phyloP scores from a whole-genome alignment of 2,329 filamentous ascomycete genomes.

The Zymoseptoria ardabiliae region DNA sequence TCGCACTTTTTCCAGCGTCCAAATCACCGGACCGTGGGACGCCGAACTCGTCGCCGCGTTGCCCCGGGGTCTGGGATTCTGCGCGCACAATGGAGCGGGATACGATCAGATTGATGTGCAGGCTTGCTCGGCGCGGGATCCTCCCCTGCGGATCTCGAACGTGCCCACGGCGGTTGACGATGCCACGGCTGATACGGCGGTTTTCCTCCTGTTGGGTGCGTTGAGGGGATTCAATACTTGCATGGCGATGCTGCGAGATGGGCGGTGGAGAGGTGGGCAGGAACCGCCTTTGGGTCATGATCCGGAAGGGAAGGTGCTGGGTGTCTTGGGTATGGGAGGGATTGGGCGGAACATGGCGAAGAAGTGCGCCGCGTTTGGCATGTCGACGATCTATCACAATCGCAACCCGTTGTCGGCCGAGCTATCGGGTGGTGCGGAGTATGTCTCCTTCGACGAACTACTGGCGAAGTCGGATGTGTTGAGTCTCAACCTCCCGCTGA shows the following conservation, averaged over 20 bases:
- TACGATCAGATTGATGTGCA: slow-evolving; percentile 57
- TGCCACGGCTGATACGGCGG: slow-evolving; percentile 71
- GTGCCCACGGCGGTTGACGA: slow-evolving; percentile 75
- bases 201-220: slow-evolving; percentile 75
- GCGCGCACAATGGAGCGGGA: slow-evolving; percentile 55
- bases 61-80: slow-evolving; percentile 33
- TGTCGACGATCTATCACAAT: slow-evolving; percentile 55
- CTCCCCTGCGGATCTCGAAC: slow-evolving; percentile 64
- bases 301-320: slow-evolving; percentile 68
- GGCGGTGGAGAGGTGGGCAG: slow-evolving; percentile 58
- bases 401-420: slow-evolving; percentile 53
- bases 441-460: slow-evolving; percentile 67
- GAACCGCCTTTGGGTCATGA: slow-evolving; percentile 60
- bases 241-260: slow-evolving; percentile 58
- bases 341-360: slow-evolving; percentile 71
- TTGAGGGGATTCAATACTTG: slow-evolving; percentile 64
- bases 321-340: slow-evolving; percentile 79
- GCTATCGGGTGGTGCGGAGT: slow-evolving; percentile 51
- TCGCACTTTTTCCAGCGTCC: slow-evolving; percentile 61
- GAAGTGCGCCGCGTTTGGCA: slow-evolving; percentile 65
- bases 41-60: slow-evolving; percentile 55
- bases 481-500: slow-evolving; percentile 73
- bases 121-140: slow-evolving; percentile 44
- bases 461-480: slow-evolving; percentile 65
- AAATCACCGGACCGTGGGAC: slow-evolving; percentile 63